Base-by-base conservation (phyloP, 371 early-diverging fungal species). In the Mortierella sp. region DNA sequence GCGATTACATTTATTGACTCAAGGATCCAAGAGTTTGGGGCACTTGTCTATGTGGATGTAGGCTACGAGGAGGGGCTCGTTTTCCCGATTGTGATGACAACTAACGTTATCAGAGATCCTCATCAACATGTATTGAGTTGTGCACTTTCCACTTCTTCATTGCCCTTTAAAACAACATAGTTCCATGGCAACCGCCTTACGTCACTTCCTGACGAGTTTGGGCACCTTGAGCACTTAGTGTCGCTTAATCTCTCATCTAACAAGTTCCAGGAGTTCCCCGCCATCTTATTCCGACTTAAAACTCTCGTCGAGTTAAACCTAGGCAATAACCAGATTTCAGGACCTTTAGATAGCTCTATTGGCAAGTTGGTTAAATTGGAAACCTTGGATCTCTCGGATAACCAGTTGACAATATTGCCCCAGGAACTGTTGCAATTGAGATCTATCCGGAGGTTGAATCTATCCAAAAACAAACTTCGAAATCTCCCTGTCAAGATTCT, bases 41-140 rank as follows among this genome's bases (percentile, higher is more conserved):
- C 89, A 2, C 76, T 95, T 47, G 84, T 81, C 7, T 50, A 80
- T 12, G 62, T 95, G 1, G 94, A 95, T 84, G 92, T 93, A 84
- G 74, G 85, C 57, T 11, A 43, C 2, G 30, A 19, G 5, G 37
- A 5, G 37, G 37, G 37, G 9, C 9, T 9, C 37, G 37, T 23
- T 26, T 15, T n/a, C 1, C 16, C 25, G 37, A 37, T 37, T 37
- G 0, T 48, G 62, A 28, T 26, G 37, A 25, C 1, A 15, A 25
- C 60, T 60, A 11, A 5, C 3, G 21, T 30, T 28, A 23, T 46
- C 15, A 7, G 25, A 65, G 30, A 19, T 53, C 9, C 52, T 12
- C 16, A 12, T 62, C 53, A 43, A 60, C 43, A 19, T 60, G 19
- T 29, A 59, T 19, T 21, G 60, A 29, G 29, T 28, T 52, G 21